Conservation (phyloP, 2,329 filamentous ascomycete genomes). For the Chaetomiaceae sp. region DNA sequence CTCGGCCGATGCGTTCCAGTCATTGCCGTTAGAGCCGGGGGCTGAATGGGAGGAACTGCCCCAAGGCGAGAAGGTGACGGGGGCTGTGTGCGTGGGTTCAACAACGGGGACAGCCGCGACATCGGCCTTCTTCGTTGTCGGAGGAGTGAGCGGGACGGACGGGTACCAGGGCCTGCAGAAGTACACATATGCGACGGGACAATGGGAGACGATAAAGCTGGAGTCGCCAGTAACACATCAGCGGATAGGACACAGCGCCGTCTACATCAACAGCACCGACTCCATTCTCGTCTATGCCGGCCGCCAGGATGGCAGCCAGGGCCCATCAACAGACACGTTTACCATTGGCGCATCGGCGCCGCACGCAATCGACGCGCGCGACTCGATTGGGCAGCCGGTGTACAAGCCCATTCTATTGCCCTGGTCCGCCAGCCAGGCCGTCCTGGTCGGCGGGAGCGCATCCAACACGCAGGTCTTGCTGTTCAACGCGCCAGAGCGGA, state of each 20-base stretch:
- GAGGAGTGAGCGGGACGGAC: conserved; percentile 56
- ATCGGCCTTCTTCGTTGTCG: conserved; percentile 73
- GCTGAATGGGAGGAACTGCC: conserved; percentile 66
- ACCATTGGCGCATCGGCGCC: conserved; percentile 63
- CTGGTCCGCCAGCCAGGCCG: conserved; percentile 67
- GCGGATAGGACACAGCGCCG: conserved; percentile 68
- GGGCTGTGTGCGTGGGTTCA: conserved; percentile 72
- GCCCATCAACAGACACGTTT: conserved; percentile 69
- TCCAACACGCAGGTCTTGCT: conserved; percentile 66
- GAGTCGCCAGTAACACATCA: conserved; percentile 55
- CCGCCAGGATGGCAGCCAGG: conserved; percentile 53
- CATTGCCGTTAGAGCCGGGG: conserved; percentile 62
- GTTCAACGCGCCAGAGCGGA: conserved; percentile 54
- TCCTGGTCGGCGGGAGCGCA: conserved; percentile 68
- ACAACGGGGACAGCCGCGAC: conserved; percentile 54
- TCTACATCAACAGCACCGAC: conserved; percentile 66
- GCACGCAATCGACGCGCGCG: conserved; percentile 56
- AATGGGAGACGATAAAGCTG: conserved; percentile 48
- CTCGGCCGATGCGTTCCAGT: conserved; percentile 69
- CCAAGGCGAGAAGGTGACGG: conserved; percentile 66
- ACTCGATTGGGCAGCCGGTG: conserved; percentile 57
- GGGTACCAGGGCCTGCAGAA: conserved; percentile 73
- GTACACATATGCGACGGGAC: conserved; percentile 50
- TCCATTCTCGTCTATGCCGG: conserved; percentile 80
- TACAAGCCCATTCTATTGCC: conserved; percentile 66